Conservation (phyloP, 108 stramenopile species). For the Conticribra weissflogii region DNA sequence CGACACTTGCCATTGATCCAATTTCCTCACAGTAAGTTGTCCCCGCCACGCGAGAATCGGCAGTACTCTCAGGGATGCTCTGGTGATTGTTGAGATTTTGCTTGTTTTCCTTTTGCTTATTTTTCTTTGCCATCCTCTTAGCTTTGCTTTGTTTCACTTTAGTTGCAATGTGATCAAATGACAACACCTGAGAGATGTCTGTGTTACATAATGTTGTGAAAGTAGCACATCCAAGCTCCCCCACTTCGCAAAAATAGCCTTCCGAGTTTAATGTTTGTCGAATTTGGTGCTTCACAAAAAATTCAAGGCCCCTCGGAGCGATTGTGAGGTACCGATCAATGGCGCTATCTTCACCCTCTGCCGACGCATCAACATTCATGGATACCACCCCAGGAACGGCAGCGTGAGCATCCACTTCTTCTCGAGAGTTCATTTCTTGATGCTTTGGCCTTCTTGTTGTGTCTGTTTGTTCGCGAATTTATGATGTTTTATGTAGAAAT, state of each 20-base stretch:
- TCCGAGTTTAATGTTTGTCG: neutral
- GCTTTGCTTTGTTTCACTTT: conserved; percentile 10
- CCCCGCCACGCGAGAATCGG: conserved; percentile 1
- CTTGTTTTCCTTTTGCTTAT: conserved; percentile 3
- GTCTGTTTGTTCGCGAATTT: no score
- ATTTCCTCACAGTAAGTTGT: conserved; percentile 1
- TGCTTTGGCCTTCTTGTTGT: no score
- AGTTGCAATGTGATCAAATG: conserved; percentile 1
- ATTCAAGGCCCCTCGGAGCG: conserved; percentile 21
- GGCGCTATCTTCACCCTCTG: no score
- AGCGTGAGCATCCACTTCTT: no score
- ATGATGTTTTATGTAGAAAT: no score
- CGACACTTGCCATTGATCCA: conserved; percentile 11
- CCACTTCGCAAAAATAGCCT: conserved; percentile 13
- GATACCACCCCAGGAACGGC: no score
- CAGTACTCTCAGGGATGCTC: neutral
- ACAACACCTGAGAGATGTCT: neutral
- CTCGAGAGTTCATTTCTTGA: no score
- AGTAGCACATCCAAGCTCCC: conserved; percentile 14
- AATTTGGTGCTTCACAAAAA: conserved; percentile 5
- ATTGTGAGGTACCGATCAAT: conserved; percentile 12
- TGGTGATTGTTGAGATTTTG: conserved; percentile 8
- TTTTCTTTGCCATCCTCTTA: conserved; percentile 9
- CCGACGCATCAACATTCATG: no score
- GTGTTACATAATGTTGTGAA: neutral